Conservation (phyloP, 305 asterid genomes). For the Withania somnifera region DNA sequence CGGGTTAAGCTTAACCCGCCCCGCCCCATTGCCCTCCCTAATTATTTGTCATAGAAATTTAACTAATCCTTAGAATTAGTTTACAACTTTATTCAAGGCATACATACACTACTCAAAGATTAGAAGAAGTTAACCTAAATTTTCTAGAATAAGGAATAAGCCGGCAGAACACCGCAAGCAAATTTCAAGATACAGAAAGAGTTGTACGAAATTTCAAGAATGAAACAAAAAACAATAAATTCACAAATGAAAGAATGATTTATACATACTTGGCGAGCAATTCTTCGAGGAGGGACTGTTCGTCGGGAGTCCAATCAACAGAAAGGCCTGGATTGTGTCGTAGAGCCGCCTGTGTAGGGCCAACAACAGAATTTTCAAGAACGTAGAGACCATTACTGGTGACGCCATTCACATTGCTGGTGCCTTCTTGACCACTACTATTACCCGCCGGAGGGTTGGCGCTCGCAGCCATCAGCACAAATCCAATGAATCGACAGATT, state of each 20-base stretch:
- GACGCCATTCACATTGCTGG: constrained; percentile 18
- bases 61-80: not conserved
- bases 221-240: not conserved
- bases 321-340: constrained; percentile 31
- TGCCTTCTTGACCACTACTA: constrained; percentile 14
- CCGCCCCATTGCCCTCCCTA: no score
- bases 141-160: not conserved
- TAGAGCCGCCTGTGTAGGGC: constrained; percentile 28
- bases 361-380: constrained; percentile 29
- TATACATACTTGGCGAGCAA: constrained; percentile 28
- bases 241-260: not conserved
- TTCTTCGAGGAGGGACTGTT: constrained; percentile 37
- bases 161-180: not conserved
- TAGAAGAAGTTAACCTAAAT: not conserved
- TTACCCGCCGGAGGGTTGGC: constrained; percentile 52
- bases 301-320: constrained; percentile 27
- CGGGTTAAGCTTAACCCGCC: no score
- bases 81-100: not conserved
- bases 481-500: not conserved
- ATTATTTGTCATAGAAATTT: not conserved
- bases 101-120: not conserved
- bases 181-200: not conserved
- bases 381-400: constrained; percentile 20
- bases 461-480: constrained; percentile 61
- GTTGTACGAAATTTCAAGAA: not conserved